phyloP scores from a whole-genome alignment of 352 stramenopile species.

The Blastocystis sp. region DNA sequence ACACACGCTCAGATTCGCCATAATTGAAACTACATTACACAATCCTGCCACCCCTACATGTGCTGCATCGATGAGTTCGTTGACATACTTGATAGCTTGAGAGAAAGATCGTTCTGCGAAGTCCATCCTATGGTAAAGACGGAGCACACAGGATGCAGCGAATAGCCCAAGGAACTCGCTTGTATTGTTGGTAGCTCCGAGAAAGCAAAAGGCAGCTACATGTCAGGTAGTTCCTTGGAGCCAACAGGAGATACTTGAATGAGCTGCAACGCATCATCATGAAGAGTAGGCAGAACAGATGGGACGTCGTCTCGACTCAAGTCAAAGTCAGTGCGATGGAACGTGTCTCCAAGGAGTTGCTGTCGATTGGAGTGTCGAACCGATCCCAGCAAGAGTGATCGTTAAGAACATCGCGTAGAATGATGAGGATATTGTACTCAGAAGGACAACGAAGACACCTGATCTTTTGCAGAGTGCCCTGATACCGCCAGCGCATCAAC shows the following conservation, averaged over 20 bases:
- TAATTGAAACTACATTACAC: background rate
- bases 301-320: background rate
- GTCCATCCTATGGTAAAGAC: background rate
- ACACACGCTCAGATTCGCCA: background rate
- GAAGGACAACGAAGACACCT: background rate
- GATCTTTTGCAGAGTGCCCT: background rate
- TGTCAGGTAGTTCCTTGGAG: background rate
- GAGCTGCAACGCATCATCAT: background rate
- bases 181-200: background rate
- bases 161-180: background rate
- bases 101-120: background rate
- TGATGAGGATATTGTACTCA: background rate
- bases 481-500: conserved; percentile 4
- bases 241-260: background rate
- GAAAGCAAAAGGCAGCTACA: background rate
- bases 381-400: background rate
- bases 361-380: background rate
- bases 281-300: background rate
- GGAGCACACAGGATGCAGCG: background rate
- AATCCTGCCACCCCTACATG: background rate
- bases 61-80: background rate
- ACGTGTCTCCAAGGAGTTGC: background rate
- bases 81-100: background rate
- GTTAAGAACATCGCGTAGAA: background rate
- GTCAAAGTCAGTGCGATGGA: background rate